Base-by-base conservation (phyloP, 495 filamentous ascomycete genomes). In the Lepidopterella palustris region DNA sequence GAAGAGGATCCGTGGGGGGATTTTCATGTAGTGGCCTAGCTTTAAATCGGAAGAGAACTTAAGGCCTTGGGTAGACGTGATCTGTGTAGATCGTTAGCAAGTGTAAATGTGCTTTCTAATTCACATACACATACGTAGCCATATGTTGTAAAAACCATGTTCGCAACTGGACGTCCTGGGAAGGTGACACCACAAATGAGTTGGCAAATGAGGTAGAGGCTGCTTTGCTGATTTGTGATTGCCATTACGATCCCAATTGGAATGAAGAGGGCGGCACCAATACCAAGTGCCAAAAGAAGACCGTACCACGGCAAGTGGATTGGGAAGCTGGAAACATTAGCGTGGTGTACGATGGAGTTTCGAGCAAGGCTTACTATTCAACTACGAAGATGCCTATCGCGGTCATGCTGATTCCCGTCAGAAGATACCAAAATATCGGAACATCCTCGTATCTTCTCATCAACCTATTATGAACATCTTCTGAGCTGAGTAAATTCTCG, bases 11-110 rank as follows among this genome's bases (percentile, higher is more conserved):
- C 87, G 83, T 0, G 90, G 89, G 18, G 90, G 90, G 53, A 95
- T 90, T 72, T 95, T 95, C 88, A 95, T 92, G 70, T 95, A 95
- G 68, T 92, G 87, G 27, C 90, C 90, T 0, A 95, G 81, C 69
- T 95, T 95, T 55, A 93, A 78, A 68, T 95, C 90, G 20, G 88
- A 82, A 3, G 89, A 84, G 71, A 95, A 95, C 68, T 90, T 91
- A 55, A 95, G 80, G 31, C 90, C 90, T 73, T 95, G 88, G 4
- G 86, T 84, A 1, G 85, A 88, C 1, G 85, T 87, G 60, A 91
- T 91, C 71, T 88, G 86, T 5, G 0, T 9, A 35, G 51, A 39
- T 35, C 11, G 51, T 54, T 54, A 28, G 20, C 1, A 39, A 21
- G 9, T 52, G 28, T 4, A 15, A 18, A 42, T 23, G 29, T 15